A percentile compares a stretch with the other conserved stretches of the same genome.
These are phyloP conservation scores for Linanthus parryae DNA, from an alignment of 148 eudicot genomes.

Conservation along the genomic window DNA sequence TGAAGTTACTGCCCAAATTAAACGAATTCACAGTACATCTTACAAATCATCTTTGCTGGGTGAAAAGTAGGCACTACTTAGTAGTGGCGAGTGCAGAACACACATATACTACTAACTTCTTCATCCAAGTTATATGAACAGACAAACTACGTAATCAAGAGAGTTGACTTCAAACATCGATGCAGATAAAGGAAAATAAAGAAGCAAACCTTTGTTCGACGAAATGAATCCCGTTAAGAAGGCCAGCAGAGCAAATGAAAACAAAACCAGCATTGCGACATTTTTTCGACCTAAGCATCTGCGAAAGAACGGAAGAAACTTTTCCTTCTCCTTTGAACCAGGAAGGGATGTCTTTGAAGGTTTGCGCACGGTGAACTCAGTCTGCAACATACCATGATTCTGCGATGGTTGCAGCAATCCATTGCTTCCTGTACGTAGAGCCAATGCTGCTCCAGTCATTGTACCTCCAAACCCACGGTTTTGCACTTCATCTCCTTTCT, in stretches of 20 bases:
- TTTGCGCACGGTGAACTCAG: constrained; percentile 40
- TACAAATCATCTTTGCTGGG: too few relatives aligned
- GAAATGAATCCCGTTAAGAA: constrained; percentile 52
- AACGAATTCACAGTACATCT: too few relatives aligned
- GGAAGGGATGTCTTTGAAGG: constrained; percentile 49
- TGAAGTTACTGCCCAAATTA: too few relatives aligned
- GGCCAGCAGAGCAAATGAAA: constrained; percentile 47
- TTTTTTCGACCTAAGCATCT: constrained; percentile 51
- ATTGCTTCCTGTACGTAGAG: constrained; percentile 54
- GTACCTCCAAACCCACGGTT: constrained; percentile 46
- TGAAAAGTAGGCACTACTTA: too few relatives aligned
- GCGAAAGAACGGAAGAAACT: constrained; percentile 33
- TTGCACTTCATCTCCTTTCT: constrained; percentile 52
- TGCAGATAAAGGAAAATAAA: not conserved
- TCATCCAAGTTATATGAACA: not conserved
- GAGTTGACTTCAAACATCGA: not conserved
- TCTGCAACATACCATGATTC: constrained; percentile 52
- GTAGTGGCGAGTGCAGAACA: constrained; percentile 3
- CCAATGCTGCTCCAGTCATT: constrained; percentile 86
- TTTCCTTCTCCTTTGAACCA: constrained; percentile 73
- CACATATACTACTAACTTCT: not conserved
- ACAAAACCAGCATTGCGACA: constrained; percentile 72
- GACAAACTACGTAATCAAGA: not conserved
- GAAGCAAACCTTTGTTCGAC: constrained; percentile 52
- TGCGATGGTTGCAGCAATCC: constrained; percentile 57